Conservation (phyloP, 768 basidiomycete species). For the Mycena leptocephala region DNA sequence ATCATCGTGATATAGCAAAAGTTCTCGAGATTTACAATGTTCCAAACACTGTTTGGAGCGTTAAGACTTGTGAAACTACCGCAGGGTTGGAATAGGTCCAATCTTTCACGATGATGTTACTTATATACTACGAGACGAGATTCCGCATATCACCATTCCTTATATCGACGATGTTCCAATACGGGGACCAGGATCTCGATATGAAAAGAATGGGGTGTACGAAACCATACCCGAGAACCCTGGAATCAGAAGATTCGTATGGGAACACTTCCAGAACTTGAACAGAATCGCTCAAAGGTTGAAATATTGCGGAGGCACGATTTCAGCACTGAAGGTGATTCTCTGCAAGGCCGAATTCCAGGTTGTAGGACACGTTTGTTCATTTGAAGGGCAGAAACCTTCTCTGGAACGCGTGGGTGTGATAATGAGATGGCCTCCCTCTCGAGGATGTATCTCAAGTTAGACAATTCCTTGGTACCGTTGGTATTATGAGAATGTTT, state of each 20-base stretch:
- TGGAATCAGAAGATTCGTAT: no score
- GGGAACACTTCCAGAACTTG: background rate
- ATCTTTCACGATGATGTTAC: conserved; percentile 50
- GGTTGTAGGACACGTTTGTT: background rate
- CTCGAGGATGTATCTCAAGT: no score
- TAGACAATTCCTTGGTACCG: no score
- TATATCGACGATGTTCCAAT: conserved; percentile 49
- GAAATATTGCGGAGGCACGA: background rate
- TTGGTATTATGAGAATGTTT: no score
- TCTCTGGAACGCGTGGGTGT: no score
- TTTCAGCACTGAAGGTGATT: background rate
- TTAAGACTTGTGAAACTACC: conserved; percentile 40
- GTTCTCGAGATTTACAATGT: conserved; percentile 46
- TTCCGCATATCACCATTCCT: conserved; percentile 40
- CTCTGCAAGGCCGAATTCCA: background rate
- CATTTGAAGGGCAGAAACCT: background rate
- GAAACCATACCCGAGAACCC: background rate
- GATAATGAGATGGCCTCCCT: no score
- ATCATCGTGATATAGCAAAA: conserved; percentile 41
- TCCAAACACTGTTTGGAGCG: conserved; percentile 42
- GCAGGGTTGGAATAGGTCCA: conserved; percentile 48
- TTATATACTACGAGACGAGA: conserved; percentile 46
- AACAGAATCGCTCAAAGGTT: background rate
- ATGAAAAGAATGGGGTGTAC: background rate
- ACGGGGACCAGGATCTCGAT: background rate